Percentiles rank a stretch among this genome's conserved stretches.
Conservation (phyloP, 305 asterid genomes). For the Euphrasia arctica region DNA sequence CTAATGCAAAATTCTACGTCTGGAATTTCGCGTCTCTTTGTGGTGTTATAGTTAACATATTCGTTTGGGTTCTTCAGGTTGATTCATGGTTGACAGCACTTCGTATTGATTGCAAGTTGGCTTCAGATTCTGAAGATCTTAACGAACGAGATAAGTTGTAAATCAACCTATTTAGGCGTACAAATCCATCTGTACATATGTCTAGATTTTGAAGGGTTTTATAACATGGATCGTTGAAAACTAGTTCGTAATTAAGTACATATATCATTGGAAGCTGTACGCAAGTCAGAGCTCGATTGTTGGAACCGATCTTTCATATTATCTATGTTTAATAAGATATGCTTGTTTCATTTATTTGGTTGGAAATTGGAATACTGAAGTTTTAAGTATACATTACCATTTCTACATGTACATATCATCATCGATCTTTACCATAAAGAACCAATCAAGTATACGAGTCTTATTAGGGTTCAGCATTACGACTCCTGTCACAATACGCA, state of each 20-base stretch:
- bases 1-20: neutral
- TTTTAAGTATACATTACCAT: no score
- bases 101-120: conserved; percentile 26
- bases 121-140: conserved; percentile 22
- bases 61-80: conserved; percentile 43
- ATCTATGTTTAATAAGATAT: neutral
- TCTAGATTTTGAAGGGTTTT: conserved; percentile 11
- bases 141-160: conserved; percentile 21
- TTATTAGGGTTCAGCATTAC: no score
- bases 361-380: no score
- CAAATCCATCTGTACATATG: conserved; percentile 18
- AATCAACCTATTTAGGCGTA: conserved; percentile 19
- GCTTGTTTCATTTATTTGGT: neutral
- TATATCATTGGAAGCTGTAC: conserved; percentile 4
- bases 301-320: neutral
- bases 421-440: no score
- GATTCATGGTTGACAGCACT: conserved; percentile 76
- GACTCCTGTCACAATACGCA: no score
- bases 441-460: neutral
- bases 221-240: neutral
- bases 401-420: no score
- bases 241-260: neutral
- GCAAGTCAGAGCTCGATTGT: neutral
- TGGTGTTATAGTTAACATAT: neutral
- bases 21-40: no score